These are phyloP conservation scores for Breviolum minutum DNA, from an alignment of 73 alveolate species.

Conservation along the genomic window DNA sequence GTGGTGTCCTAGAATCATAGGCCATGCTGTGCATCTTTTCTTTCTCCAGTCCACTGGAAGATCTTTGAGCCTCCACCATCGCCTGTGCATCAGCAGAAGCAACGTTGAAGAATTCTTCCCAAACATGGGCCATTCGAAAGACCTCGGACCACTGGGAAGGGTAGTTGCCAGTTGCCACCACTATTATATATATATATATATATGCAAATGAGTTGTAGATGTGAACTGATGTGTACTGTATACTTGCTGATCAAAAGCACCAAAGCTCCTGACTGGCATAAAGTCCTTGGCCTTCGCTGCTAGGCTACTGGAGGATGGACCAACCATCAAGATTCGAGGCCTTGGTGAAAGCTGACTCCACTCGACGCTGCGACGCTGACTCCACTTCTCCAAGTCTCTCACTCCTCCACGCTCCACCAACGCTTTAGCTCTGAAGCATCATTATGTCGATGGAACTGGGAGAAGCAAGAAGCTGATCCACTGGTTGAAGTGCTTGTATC, in stretches of 20 bases:
- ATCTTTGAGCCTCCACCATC: conserved; percentile 45
- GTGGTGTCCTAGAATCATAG: not conserved
- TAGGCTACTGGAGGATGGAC: conserved; percentile 87
- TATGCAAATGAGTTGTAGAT: not conserved
- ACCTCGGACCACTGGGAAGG: conserved; percentile 24
- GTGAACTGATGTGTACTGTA: not conserved
- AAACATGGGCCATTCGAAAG: conserved; percentile 83
- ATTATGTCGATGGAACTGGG: conserved; percentile 81
- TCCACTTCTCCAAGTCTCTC: not conserved
- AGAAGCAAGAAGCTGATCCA: not conserved
- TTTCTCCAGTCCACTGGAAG: not conserved
- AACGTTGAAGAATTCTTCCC: conserved; percentile 88
- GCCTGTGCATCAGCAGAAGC: conserved; percentile 90
- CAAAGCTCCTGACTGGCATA: conserved; percentile 50
- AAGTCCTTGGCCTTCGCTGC: conserved; percentile 93
- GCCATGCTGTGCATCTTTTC: not conserved
- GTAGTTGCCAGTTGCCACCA: not conserved
- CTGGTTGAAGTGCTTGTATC: not conserved
- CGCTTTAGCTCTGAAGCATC: conserved; percentile 66
- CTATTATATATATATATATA: too few relatives aligned
- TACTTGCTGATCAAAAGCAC: not conserved
- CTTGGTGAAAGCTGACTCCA: too few relatives aligned
- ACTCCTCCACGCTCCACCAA: conserved; percentile 51
- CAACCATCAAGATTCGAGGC: conserved; percentile 90
- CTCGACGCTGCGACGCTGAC: too few relatives aligned